These are phyloP conservation scores for Xylaria sp. DNA, from an alignment of 2,329 filamentous ascomycete genomes.

Conservation along the genomic window DNA sequence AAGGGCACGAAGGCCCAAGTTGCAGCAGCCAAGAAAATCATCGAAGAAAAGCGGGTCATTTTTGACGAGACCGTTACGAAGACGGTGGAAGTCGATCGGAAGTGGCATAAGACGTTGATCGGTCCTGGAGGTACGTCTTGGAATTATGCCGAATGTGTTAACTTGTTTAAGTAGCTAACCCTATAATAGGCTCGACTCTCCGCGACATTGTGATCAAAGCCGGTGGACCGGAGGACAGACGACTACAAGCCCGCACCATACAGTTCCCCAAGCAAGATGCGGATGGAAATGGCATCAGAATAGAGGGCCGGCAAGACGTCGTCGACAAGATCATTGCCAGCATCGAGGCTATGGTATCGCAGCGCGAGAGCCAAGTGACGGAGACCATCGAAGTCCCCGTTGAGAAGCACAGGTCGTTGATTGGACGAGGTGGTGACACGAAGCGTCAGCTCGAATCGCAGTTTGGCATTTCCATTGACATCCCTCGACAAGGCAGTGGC, in stretches of 20 bases:
- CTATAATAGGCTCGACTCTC: conserved; percentile 72
- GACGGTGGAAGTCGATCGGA: conserved; percentile 89
- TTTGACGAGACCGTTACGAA: conserved; percentile 89
- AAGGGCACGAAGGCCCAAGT: conserved; percentile 93
- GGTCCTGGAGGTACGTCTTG: conserved; percentile 75
- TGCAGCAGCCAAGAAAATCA: conserved; percentile 84
- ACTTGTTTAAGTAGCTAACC: conserved; percentile 41
- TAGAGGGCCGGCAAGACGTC: conserved; percentile 81
- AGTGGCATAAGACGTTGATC: conserved; percentile 88
- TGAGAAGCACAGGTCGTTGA: conserved; percentile 87
- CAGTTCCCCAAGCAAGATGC: conserved; percentile 91
- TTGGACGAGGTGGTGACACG: conserved; percentile 87
- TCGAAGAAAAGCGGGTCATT: conserved; percentile 82
- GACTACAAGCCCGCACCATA: conserved; percentile 83
- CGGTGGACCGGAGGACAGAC: conserved; percentile 85
- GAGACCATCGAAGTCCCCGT: conserved; percentile 80
- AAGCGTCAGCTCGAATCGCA: conserved; percentile 83
- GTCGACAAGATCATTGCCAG: conserved; percentile 87
- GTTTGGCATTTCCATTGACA: conserved; percentile 85
- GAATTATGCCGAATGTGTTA: not conserved
- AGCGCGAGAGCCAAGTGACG: conserved; percentile 81
- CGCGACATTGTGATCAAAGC: conserved; percentile 84
- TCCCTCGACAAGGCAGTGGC: conserved; percentile 85
- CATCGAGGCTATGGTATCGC: conserved; percentile 79
- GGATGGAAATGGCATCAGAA: conserved; percentile 79